phyloP scores from a whole-genome alignment of 371 early-diverging fungal species.

The Dinochytrium kinnereticum region DNA sequence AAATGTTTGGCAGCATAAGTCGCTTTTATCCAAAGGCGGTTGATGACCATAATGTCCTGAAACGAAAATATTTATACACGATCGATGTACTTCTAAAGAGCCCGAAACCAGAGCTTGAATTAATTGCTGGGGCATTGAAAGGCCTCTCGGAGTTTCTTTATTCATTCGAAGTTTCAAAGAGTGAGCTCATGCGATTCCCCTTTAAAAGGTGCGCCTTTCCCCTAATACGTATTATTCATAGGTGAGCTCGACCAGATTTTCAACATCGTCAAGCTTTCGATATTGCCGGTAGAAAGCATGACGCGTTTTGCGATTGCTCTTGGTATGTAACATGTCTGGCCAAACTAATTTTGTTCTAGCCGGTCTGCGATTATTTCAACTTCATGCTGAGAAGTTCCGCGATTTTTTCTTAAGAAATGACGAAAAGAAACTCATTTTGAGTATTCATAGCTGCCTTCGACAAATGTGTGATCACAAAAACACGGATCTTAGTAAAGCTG shows the following conservation, averaged over 20 bases:
- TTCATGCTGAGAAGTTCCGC: slow-evolving; percentile 61
- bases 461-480: slow-evolving; percentile 60
- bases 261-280: slow-evolving; percentile 9
- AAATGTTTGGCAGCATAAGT: slow-evolving; percentile 26
- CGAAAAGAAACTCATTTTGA: slow-evolving; percentile 52
- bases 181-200: neutral
- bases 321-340: neutral
- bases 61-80: slow-evolving; percentile 27
- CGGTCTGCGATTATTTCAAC: slow-evolving; percentile 60
- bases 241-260: slow-evolving; percentile 21
- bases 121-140: slow-evolving; percentile 36
- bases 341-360: slow-evolving; percentile 44
- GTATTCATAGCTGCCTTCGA: slow-evolving; percentile 46
- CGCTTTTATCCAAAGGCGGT: slow-evolving; percentile 32
- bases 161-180: slow-evolving; percentile 28
- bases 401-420: slow-evolving; percentile 20
- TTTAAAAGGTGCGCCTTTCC: slow-evolving; percentile 1
- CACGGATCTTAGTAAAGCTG: slow-evolving; percentile 55
- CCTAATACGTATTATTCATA: neutral
- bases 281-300: slow-evolving; percentile 24
- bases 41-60: slow-evolving; percentile 28
- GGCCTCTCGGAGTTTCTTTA: slow-evolving; percentile 27
- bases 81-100: slow-evolving; percentile 25
- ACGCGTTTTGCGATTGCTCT: slow-evolving; percentile 25
- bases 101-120: slow-evolving; percentile 32